Base-by-base conservation (phyloP, 768 basidiomycete genomes). In the Sutorius australiensis region DNA sequence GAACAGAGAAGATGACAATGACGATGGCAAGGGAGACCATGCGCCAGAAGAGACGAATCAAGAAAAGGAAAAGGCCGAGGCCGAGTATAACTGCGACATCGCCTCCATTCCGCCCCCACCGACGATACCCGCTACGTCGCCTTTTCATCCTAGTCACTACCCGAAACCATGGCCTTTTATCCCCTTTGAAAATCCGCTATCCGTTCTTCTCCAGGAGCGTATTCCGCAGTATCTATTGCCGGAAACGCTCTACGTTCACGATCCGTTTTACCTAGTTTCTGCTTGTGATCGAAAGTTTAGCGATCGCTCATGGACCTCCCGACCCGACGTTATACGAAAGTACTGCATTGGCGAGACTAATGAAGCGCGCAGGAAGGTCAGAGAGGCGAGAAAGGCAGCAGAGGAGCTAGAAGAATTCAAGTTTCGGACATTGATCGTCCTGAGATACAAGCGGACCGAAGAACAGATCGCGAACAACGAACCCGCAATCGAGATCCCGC, bases 161-260 rank as follows among this genome's bases (percentile, higher is more conserved):
- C 74, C 76, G 7, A 50, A 61, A 14, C 72, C 72, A 16, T 76
- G 76, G 74, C 75, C 77, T 4, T 49, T 73, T 5, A 59, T 63
- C 1, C 78, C 78, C 0, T 79, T 77, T 27, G 33, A 47, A 16
- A 31, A 45, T 3, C 56, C 56, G 24, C 30, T 53, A 7, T 60
- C 70, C 34, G 5, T 58, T 16, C 38, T 47, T 12, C 69, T 77
- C 24, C 69, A 74, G 52, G 62, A 72, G 4, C 65, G 64, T 5
- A 58, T 77, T 31, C 69, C 73, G 0, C 50, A 66, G 5, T 51
- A 71, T 34, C 60, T 73, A 5, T 67, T 76, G 17, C 78, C 78
- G 0, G 53, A 72, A 58, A 75, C 59, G 17, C 64, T 79, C 10
- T 55, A 73, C 21, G 74, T 79, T 1, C 77, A 79, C 50, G 77